Evolutionary conservation across 2,329 filamentous ascomycete genomes (phyloP), one percentile per base, ranked within the genome.

Genomic region (Dothistroma pini): DNA sequence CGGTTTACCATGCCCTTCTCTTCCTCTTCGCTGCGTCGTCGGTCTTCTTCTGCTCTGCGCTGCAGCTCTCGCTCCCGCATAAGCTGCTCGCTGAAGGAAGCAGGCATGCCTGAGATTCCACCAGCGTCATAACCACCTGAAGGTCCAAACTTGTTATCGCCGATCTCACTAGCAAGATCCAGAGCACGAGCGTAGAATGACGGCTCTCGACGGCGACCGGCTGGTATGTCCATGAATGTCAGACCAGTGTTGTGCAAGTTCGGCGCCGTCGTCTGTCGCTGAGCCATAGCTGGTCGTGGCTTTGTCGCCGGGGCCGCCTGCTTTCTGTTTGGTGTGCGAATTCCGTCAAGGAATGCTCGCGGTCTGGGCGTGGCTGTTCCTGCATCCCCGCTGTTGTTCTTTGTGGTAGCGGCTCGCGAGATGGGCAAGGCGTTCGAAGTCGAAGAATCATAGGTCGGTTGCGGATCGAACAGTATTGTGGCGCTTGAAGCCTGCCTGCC

Each of bases 401-500:
- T 71, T n/a, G 66, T 62, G 2, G 66, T 67, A 5, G 57, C 35
- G 14, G 66, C 66, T 10, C 68, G 67, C n/a, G 64, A 57, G 14
- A 57, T 54, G 11, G 62, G 62, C 10, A 57, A 31, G 1, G 62
- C 60, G 9, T 77, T 75, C 1, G 76, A 67, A 2, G 75, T 71
- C 7, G 76, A 74, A 4, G 75, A 75, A 38, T 74, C 69, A 63
- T 63, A 63, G 44, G 49, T 56, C 21, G 66, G 55, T 47, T 64
- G 63, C n/a, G 92, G 92, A 35, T 90, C 92, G 76, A 89, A 96
- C 0, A 96, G 79, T 57, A 96, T 92, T 0, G 93, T 96, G 68
- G 88, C 91, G 21, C 86, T 89, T 0, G 93, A 96, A 4, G 89
- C 74, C 12, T 91, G 92, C 41, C 92, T 88, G 58, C 78, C 83